Conservation (phyloP, 2,329 filamentous ascomycete species). For the Botrytis fragariae region DNA sequence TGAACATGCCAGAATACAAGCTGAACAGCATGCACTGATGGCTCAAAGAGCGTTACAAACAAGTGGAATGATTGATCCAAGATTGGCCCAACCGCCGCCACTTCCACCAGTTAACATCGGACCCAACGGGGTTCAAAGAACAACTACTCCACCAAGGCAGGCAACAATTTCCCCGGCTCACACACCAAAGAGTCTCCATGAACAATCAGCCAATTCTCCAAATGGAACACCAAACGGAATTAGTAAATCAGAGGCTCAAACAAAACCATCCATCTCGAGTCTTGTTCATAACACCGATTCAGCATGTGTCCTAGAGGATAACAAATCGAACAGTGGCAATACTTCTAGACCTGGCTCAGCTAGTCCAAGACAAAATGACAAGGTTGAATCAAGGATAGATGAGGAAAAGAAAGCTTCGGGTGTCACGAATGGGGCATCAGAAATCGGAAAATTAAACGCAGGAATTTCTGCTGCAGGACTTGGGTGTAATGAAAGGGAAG, state of each 20-base stretch:
- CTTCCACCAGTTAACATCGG: slow-evolving; percentile 28
- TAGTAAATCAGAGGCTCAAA: slow-evolving; percentile 32
- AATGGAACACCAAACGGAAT: slow-evolving; percentile 20
- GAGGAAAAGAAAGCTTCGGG: background rate
- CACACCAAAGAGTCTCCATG: slow-evolving; percentile 21
- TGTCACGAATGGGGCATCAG: slow-evolving; percentile 28
- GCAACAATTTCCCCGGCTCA: background rate
- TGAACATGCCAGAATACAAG: slow-evolving; percentile 40
- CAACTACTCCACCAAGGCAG: slow-evolving; percentile 30
- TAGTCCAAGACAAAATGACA: slow-evolving; percentile 30
- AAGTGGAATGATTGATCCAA: slow-evolving; percentile 32
- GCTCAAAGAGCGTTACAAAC: slow-evolving; percentile 34
- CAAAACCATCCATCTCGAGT: slow-evolving; percentile 37
- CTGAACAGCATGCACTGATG: slow-evolving; percentile 38
- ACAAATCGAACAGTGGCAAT: slow-evolving; percentile 36
- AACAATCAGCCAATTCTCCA: slow-evolving; percentile 23
- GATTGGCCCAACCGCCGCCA: slow-evolving; percentile 10
- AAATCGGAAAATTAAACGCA: slow-evolving; percentile 53
- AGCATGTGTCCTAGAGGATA: slow-evolving; percentile 33
- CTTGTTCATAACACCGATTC: slow-evolving; percentile 37
- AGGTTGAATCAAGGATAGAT: slow-evolving; percentile 42
- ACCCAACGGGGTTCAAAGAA: slow-evolving; percentile 24
- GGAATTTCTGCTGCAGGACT: slow-evolving; percentile 6
- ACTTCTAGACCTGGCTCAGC: slow-evolving; percentile 33
- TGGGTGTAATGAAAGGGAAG: slow-evolving; percentile 51